These are phyloP conservation scores for Erythrophleum fordii DNA, from an alignment of 306 rosid species.

Conservation along the genomic window DNA sequence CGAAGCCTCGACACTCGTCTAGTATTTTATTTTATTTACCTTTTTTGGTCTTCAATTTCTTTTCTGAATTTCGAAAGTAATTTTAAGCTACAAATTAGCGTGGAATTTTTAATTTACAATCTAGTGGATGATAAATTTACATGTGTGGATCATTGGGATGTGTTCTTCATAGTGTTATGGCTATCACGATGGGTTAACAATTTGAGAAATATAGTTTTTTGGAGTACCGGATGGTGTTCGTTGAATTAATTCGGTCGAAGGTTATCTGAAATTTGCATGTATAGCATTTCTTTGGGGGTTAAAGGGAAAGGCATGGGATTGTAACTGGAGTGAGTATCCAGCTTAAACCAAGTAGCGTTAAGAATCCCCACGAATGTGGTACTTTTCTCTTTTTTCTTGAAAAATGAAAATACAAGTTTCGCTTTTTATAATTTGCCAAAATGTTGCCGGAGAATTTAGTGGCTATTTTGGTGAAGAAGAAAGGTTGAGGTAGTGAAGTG, in stretches of 20 bases:
- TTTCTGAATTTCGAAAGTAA: not conserved
- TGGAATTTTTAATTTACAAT: constrained; percentile 14
- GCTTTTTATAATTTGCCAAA: not conserved
- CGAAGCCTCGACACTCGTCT: constrained; percentile 60
- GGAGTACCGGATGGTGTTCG: not conserved
- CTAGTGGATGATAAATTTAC: not conserved
- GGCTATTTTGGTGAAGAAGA: not conserved
- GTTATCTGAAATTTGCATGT: not conserved
- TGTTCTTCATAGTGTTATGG: not conserved
- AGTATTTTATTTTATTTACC: constrained; percentile 51
- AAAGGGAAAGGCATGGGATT: not conserved
- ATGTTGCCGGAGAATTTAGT: not conserved
- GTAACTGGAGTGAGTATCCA: not conserved
- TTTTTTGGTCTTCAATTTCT: not conserved
- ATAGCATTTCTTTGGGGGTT: not conserved
- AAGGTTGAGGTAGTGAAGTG: constrained; percentile 10
- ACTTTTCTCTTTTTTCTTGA: not conserved
- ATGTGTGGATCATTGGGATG: not conserved
- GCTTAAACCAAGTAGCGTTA: not conserved
- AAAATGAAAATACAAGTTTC: not conserved
- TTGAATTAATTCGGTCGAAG: not conserved
- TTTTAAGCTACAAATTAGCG: constrained; percentile 12
- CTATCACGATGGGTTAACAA: not conserved
- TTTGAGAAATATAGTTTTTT: not conserved
- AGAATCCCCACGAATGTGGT: not conserved